Base-by-base conservation (phyloP, 495 filamentous ascomycete species). In the Aspergillus hancockii region DNA sequence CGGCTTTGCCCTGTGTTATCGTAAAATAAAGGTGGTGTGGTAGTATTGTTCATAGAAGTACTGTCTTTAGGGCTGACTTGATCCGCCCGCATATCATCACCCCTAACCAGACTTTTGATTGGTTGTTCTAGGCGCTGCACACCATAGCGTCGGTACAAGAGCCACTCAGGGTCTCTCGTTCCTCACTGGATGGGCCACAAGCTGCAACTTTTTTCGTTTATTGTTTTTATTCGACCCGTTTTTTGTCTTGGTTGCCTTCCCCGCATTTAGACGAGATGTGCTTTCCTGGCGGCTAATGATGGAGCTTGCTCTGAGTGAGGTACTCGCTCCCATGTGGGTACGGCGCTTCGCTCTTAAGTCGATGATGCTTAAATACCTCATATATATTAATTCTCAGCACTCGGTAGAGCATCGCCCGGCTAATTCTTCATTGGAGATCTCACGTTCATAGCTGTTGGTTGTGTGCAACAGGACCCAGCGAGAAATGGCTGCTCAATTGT, bases 1-100 rank as follows among this genome's bases (percentile, higher is more conserved):
- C 68, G 71, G 18, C 23, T 74, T 59, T 76, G 73, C 52, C 70
- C 62, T 40, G 30, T 36, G n/a, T 36, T 30, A 16, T 30, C 47
- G 16, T 50, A 31, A 10, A 8, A 3, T 28, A 28, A 28, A 28
- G 7, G 25, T 28, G 25, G 7, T 28, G 25, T 28, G 25, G 7
- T 28, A 7, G 7, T 28, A 7, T 3, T 28, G 25, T 7, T 3
- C 7, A 28, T 28, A 28, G 25, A 28, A 28, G 7, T 28, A 28
- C 25, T 28, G 7, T 7, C 25, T 28, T 28, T 28, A 28, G 25
- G 25, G 25, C 25, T 28, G 25, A 7, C 25, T 28, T 28, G 7
- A 28, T 28, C 25, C 25, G 3, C 3, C 25, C 7, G 25, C 25
- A 28, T 28, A 7, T 3, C 25, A 28, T 28, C 3, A 3, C 25